These are phyloP conservation scores for Colletotrichum sp. DNA, from an alignment of 2,329 filamentous ascomycete genomes.

Conservation along the genomic window DNA sequence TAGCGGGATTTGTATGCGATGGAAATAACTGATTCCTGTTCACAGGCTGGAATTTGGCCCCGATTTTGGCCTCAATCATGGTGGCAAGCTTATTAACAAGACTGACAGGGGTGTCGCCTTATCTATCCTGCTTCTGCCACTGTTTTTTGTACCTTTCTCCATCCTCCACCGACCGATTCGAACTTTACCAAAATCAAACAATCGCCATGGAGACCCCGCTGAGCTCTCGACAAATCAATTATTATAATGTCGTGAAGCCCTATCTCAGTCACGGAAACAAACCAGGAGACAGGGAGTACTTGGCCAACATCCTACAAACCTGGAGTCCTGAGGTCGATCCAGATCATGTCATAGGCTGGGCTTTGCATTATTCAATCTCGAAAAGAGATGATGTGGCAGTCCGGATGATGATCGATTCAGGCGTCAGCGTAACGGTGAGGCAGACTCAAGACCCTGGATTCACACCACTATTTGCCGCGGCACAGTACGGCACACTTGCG, in stretches of 20 bases:
- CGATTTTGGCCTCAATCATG: background rate
- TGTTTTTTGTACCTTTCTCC: background rate
- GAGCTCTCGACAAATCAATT: background rate
- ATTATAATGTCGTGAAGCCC: background rate
- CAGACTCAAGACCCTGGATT: background rate
- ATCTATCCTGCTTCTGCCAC: background rate
- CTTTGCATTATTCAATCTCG: background rate
- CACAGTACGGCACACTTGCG: background rate
- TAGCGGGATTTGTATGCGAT: background rate
- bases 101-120: background rate
- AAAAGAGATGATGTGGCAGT: background rate
- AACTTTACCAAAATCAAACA: background rate
- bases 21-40: background rate
- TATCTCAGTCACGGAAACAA: background rate
- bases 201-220: background rate
- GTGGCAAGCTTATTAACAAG: background rate
- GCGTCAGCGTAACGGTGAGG: background rate
- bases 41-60: background rate
- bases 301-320: background rate
- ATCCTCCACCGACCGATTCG: background rate
- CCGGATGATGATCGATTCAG: background rate
- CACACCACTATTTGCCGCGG: background rate
- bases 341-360: background rate
- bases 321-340: background rate
- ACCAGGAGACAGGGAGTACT: background rate